Conservation (phyloP, 352 stramenopile genomes). For the Phytophthora nicotianae region DNA sequence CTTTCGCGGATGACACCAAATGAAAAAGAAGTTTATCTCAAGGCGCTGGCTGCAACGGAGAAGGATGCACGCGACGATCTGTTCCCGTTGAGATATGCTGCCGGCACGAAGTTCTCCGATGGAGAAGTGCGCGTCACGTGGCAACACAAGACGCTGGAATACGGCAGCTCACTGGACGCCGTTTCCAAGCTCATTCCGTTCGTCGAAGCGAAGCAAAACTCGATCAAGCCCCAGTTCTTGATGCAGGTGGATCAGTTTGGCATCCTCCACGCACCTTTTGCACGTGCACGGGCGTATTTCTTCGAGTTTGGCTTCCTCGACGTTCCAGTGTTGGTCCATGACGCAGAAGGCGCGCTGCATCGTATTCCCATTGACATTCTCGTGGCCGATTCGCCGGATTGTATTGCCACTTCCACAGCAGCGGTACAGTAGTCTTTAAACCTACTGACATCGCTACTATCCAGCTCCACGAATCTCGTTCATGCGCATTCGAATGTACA, state of each 20-base stretch:
- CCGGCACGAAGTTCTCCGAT: constrained; percentile 79
- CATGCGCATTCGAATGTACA: constrained; percentile 35
- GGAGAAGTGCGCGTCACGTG: constrained; percentile 47
- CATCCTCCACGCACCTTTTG: constrained; percentile 86
- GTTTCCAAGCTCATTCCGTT: constrained; percentile 69
- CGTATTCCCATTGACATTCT: constrained; percentile 45
- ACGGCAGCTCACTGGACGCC: constrained; percentile 62
- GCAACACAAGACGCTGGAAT: constrained; percentile 74
- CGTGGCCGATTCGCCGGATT: constrained; percentile 57
- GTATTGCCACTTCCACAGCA: constrained; percentile 46
- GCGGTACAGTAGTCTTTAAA: constrained; percentile 1
- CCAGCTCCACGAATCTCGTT: constrained; percentile 13
- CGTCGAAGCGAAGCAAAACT: constrained; percentile 44
- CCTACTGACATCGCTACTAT: background rate
- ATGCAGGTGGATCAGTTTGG: constrained; percentile 91
- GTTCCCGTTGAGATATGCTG: constrained; percentile 84
- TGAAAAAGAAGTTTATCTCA: constrained; percentile 47
- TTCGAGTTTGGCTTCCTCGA: constrained; percentile 73
- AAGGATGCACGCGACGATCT: constrained; percentile 59
- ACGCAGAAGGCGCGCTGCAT: constrained; percentile 33
- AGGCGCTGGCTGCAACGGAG: constrained; percentile 39
- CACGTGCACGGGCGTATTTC: constrained; percentile 82
- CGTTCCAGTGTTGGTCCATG: constrained; percentile 48
- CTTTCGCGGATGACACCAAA: constrained; percentile 27
- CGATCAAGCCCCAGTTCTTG: constrained; percentile 47